phyloP scores from a whole-genome alignment of 2,329 filamentous ascomycete species.

The Fusarium scirpi region DNA sequence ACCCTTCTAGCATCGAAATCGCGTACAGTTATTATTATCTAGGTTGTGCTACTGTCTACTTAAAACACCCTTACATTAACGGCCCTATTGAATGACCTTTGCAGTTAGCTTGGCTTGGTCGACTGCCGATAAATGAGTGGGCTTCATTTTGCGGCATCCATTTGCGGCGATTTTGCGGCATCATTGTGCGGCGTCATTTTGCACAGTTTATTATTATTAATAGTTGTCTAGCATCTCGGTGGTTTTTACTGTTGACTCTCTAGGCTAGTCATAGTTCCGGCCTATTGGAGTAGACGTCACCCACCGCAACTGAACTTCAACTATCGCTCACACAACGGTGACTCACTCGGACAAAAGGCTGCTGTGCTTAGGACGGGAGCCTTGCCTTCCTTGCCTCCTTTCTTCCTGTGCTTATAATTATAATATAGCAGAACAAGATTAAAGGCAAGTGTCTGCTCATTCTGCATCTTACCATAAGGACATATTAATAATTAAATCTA shows the following conservation, averaged over 20 bases:
- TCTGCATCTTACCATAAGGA: too few relatives aligned
- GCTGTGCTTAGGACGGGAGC: background rate
- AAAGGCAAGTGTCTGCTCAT: too few relatives aligned
- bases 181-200: too few relatives aligned
- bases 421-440: too few relatives aligned
- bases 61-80: background rate
- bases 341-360: background rate
- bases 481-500: accelerated
- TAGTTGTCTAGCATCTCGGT: background rate
- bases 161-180: too few relatives aligned
- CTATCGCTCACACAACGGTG: background rate
- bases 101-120: background rate
- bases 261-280: too few relatives aligned
- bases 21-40: background rate
- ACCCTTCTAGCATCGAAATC: too few relatives aligned
- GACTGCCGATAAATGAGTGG: background rate
- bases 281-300: too few relatives aligned
- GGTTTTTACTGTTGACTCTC: background rate
- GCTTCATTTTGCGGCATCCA: too few relatives aligned
- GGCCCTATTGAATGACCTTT: background rate
- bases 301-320: background rate
- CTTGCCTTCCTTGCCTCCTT: accelerated
- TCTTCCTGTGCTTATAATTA: too few relatives aligned
- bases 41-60: too few relatives aligned
- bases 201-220: background rate